Percentiles rank a stretch among this genome's conserved stretches.
phyloP scores from a whole-genome alignment of 345 rosid species.

The Citrus sp. region DNA sequence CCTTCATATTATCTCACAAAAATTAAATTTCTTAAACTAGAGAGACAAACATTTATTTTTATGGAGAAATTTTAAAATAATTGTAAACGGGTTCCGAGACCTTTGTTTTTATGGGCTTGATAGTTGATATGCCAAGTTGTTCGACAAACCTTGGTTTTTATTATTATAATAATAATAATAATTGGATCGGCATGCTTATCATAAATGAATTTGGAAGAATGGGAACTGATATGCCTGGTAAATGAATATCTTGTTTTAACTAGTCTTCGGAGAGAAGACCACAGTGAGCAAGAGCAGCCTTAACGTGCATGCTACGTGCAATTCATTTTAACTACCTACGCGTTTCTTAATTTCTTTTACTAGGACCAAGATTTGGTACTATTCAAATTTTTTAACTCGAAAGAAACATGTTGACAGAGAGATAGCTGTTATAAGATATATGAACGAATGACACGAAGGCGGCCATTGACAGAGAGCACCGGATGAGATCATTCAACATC shows the following conservation, averaged over 20 bases:
- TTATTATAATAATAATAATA: no score
- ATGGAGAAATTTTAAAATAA: neutral
- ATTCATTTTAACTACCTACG: neutral
- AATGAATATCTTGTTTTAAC: neutral
- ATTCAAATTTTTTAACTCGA: neutral
- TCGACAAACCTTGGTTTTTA: neutral
- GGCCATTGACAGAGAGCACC: conserved; percentile 19
- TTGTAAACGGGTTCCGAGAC: neutral
- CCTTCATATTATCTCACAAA: neutral
- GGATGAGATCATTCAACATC: neutral
- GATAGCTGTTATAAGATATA: neutral
- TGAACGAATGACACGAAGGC: conserved; percentile 19
- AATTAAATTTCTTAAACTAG: no score
- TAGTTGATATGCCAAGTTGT: neutral
- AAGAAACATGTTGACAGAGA: neutral
- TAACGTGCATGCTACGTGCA: conserved; percentile 28
- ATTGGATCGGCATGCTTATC: neutral
- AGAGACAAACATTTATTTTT: neutral
- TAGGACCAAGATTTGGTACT: conserved; percentile 11
- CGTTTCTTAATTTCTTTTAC: no score
- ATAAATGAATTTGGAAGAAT: neutral
- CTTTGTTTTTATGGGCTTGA: neutral
- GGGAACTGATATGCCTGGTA: neutral
- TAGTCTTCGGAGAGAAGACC: conserved; percentile 5
- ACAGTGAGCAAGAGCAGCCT: conserved; percentile 14